Percentiles rank a stretch among this genome's conserved stretches.
Evolutionary conservation across 2,329 filamentous ascomycete species (phyloP).

Genomic region (Macrophomina pseudophaseolina): DNA sequence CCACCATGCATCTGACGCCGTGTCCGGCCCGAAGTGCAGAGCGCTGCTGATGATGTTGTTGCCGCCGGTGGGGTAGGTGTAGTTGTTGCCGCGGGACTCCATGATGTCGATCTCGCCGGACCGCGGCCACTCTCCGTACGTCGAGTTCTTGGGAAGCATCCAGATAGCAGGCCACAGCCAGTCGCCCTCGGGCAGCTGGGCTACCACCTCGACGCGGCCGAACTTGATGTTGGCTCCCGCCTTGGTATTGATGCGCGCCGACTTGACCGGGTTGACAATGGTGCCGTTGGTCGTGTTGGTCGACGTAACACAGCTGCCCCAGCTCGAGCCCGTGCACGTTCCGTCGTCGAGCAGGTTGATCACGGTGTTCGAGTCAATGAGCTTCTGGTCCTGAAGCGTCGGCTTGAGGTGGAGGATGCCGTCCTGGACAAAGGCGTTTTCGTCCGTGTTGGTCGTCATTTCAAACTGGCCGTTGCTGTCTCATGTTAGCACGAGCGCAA

Average conservation of each 20-base stretch:
- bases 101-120: conserved; percentile 86
- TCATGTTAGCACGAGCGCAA: conserved; percentile 28
- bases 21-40: conserved; percentile 80
- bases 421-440: conserved; percentile 76
- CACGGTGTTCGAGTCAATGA: conserved; percentile 69
- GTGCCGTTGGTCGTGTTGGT: conserved; percentile 80
- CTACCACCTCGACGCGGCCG: conserved; percentile 79
- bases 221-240: conserved; percentile 75
- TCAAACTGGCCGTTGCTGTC: conserved; percentile 79
- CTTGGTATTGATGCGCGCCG: conserved; percentile 78
- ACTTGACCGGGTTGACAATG: conserved; percentile 77
- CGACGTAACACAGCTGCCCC: conserved; percentile 67
- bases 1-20: conserved; percentile 79
- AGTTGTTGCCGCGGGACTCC: conserved; percentile 83
- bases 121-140: conserved; percentile 76
- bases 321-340: conserved; percentile 68
- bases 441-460: conserved; percentile 70
- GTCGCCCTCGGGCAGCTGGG: conserved; percentile 76
- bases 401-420: conserved; percentile 76
- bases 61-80: conserved; percentile 75
- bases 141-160: conserved; percentile 77
- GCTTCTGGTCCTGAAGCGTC: conserved; percentile 66
- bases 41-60: conserved; percentile 81
- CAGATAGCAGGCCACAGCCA: conserved; percentile 94
- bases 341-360: conserved; percentile 71